phyloP scores from a whole-genome alignment of 345 rosid species.

The Dimocarpus longan region DNA sequence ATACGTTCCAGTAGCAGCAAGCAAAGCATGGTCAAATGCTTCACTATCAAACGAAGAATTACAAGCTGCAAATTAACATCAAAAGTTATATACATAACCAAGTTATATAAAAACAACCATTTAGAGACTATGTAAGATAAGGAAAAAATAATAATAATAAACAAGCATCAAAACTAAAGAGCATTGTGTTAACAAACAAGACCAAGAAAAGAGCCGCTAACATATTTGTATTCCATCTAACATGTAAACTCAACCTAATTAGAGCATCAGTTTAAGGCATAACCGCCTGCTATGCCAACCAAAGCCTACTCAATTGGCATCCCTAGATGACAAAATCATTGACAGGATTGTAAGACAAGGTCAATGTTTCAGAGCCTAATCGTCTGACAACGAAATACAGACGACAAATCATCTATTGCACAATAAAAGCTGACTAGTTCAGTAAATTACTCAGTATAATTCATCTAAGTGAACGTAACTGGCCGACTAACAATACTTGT shows the following conservation, averaged over 20 bases:
- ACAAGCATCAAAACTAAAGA: background rate
- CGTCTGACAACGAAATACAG: background rate
- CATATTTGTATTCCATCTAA: background rate
- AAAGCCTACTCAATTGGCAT: background rate
- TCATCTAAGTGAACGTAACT: background rate
- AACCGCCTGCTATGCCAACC: background rate
- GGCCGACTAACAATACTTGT: background rate
- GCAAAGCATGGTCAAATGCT: slow-evolving; percentile 38
- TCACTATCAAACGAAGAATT: slow-evolving; percentile 33
- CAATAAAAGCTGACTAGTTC: background rate
- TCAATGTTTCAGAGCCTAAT: background rate
- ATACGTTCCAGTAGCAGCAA: slow-evolving; percentile 40
- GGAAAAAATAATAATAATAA: no score
- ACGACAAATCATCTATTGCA: background rate
- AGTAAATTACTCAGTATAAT: background rate
- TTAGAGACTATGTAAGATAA: background rate
- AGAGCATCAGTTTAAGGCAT: background rate
- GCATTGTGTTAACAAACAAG: background rate
- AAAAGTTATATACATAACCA: background rate
- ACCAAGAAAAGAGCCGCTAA: background rate
- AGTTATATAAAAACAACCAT: background rate
- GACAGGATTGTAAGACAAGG: background rate
- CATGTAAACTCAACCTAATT: background rate
- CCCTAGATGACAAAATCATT: background rate
- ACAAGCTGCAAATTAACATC: slow-evolving; percentile 42